These are phyloP conservation scores for Fragaria nilgerrensis DNA, from an alignment of 306 rosid genomes.

Conservation along the genomic window DNA sequence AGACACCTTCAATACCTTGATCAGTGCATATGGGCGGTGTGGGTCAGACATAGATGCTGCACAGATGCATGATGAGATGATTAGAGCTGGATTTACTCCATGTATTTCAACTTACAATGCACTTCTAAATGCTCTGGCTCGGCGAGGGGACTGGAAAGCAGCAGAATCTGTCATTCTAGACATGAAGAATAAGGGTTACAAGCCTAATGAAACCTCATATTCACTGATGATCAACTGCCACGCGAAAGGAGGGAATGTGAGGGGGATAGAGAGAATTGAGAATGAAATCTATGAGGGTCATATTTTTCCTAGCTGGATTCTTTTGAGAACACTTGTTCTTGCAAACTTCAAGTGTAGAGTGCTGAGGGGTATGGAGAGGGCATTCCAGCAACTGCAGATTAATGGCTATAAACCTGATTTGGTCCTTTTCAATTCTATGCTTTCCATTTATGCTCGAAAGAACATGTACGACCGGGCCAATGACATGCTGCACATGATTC, in stretches of 20 bases:
- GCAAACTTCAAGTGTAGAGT: constrained; percentile 80
- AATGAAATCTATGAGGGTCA: constrained; percentile 65
- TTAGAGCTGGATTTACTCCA: constrained; percentile 73
- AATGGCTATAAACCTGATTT: constrained; percentile 85
- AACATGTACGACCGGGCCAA: constrained; percentile 59
- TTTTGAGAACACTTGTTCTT: constrained; percentile 72
- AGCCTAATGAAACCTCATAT: constrained; percentile 79
- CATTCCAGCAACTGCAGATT: constrained; percentile 58
- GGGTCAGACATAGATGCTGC: constrained; percentile 78
- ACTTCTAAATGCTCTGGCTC: constrained; percentile 83
- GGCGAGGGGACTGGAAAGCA: constrained; percentile 77
- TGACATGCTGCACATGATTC: constrained; percentile 61
- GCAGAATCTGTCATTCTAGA: constrained; percentile 74
- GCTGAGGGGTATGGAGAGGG: constrained; percentile 78
- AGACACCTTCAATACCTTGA: constrained; percentile 91
- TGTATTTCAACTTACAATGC: constrained; percentile 84
- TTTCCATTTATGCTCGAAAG: constrained; percentile 68
- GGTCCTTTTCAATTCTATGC: constrained; percentile 77
- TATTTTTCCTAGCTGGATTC: constrained; percentile 82
- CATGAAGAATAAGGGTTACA: constrained; percentile 79
- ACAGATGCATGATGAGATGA: constrained; percentile 78
- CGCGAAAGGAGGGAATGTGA: constrained; percentile 70
- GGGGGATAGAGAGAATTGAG: constrained; percentile 69
- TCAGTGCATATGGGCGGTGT: constrained; percentile 88
- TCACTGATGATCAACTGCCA: constrained; percentile 81